Evolutionary conservation across 805 yeast genomes (phyloP).

Genomic region (Pichia occidentalis): DNA sequence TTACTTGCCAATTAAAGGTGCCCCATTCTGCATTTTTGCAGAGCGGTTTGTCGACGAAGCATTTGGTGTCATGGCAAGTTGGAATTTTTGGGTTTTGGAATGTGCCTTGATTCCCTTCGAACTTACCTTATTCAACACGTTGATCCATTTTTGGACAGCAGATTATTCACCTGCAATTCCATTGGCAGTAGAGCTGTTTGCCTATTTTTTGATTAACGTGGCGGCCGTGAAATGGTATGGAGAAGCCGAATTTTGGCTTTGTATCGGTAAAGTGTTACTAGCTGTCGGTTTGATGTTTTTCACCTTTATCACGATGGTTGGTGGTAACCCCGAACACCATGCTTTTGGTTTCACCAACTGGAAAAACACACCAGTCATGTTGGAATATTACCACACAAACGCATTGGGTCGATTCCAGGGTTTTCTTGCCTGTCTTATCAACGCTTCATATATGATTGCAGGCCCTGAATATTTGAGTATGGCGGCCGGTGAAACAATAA

Average conservation of each 20-base stretch:
- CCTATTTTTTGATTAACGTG: constrained; percentile 37
- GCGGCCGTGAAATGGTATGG: constrained; percentile 46
- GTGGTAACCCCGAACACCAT: constrained; percentile 47
- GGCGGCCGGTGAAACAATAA: constrained; percentile 40
- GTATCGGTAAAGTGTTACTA: constrained; percentile 41
- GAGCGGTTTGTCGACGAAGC: constrained; percentile 42
- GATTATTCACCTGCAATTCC: constrained; percentile 45
- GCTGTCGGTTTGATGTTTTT: constrained; percentile 43
- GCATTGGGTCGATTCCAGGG: constrained; percentile 40
- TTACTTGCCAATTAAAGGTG: constrained; percentile 37
- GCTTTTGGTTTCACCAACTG: constrained; percentile 51
- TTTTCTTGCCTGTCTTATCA: constrained; percentile 46
- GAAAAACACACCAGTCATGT: constrained; percentile 23
- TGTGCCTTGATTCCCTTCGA: constrained; percentile 45
- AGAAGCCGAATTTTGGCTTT: constrained; percentile 43
- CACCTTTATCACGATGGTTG: constrained; percentile 49
- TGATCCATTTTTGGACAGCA: constrained; percentile 47
- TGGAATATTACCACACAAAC: constrained; percentile 33
- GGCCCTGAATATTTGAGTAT: constrained; percentile 44
- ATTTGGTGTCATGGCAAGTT: constrained; percentile 37
- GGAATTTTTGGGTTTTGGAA: constrained; percentile 45
- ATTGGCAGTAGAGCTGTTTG: constrained; percentile 35
- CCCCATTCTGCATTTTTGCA: constrained; percentile 41
- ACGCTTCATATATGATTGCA: constrained; percentile 68
- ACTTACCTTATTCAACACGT: constrained; percentile 43